A percentile compares a stretch with the other conserved stretches of the same genome.
Evolutionary conservation across 2,329 filamentous ascomycete genomes (phyloP).

Genomic region (Cordyceps farinosa): DNA sequence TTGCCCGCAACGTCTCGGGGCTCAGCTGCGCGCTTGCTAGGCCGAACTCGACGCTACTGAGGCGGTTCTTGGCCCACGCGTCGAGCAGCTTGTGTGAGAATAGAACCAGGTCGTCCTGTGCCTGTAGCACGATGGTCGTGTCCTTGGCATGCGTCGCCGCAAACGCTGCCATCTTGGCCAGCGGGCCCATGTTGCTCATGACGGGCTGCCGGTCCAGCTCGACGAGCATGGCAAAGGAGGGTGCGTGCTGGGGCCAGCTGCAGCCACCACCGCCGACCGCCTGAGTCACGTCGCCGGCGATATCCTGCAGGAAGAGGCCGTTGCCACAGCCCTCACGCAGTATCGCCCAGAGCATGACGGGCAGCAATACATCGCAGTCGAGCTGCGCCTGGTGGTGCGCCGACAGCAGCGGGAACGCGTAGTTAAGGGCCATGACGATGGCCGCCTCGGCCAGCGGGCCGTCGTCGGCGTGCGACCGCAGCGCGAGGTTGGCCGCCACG

Average conservation of each 20-base stretch:
- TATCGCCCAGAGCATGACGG: slow-evolving; percentile 63
- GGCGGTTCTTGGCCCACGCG: slow-evolving; percentile 70
- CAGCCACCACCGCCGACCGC: slow-evolving; percentile 39
- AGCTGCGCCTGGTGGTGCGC: slow-evolving; percentile 55
- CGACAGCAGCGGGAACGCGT: slow-evolving; percentile 69
- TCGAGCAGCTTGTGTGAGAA: slow-evolving; percentile 65
- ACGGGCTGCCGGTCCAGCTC: slow-evolving; percentile 58
- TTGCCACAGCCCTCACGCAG: slow-evolving; percentile 72
- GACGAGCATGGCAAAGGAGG: slow-evolving; percentile 58
- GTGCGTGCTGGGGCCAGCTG: slow-evolving; percentile 59
- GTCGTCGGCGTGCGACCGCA: slow-evolving; percentile 46
- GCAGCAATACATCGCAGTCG: slow-evolving; percentile 67
- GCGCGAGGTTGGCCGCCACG: slow-evolving; percentile 70
- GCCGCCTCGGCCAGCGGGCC: slow-evolving; percentile 43
- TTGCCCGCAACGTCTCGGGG: slow-evolving; percentile 60
- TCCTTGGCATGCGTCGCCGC: slow-evolving; percentile 54
- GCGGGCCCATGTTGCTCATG: slow-evolving; percentile 62
- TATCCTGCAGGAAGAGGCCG: slow-evolving; percentile 68
- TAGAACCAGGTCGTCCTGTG: slow-evolving; percentile 59
- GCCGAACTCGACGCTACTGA: slow-evolving; percentile 68
- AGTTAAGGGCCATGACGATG: slow-evolving; percentile 70
- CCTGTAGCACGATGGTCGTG: slow-evolving; percentile 43
- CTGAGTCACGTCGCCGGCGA: slow-evolving; percentile 64
- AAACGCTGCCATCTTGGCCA: slow-evolving; percentile 63
- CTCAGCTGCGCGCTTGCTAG: slow-evolving; percentile 63